Evolutionary conservation across 768 basidiomycete species (phyloP).

Genomic region (Erythrobasidium yunnanense): DNA sequence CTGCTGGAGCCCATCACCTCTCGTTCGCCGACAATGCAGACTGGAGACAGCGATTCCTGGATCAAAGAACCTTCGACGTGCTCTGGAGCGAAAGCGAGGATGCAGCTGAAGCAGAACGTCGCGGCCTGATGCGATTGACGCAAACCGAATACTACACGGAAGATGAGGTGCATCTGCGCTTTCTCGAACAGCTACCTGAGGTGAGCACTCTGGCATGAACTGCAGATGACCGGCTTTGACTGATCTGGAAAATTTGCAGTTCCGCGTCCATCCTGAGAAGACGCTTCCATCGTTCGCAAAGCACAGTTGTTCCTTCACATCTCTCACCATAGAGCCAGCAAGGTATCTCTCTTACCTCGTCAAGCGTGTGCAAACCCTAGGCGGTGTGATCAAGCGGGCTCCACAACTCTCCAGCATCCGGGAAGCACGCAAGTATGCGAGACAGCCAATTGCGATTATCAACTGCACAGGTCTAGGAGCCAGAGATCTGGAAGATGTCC

Average conservation of each 20-base stretch:
- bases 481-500: constrained; percentile 35
- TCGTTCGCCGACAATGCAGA: constrained; percentile 41
- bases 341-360: constrained; percentile 36
- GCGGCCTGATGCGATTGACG: constrained; percentile 38
- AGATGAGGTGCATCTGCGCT: constrained; percentile 38
- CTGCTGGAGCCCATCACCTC: constrained; percentile 43
- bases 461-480: constrained; percentile 41
- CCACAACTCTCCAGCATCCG: constrained; percentile 32
- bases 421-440: neutral
- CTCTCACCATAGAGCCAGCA: constrained; percentile 41
- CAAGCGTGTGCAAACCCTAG: constrained; percentile 30
- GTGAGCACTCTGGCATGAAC: constrained; percentile 28
- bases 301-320: constrained; percentile 41
- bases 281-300: constrained; percentile 6
- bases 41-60: constrained; percentile 38
- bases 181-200: constrained; percentile 41
- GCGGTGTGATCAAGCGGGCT: no score
- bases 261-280: constrained; percentile 28
- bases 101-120: constrained; percentile 28
- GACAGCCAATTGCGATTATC: constrained; percentile 21
- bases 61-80: constrained; percentile 39
- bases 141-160: constrained; percentile 42
- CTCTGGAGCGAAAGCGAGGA: constrained; percentile 38
- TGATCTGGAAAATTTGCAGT: no score
- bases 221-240: neutral